Base-by-base conservation (phyloP, 495 filamentous ascomycete species). In the Entonaema liquescens region DNA sequence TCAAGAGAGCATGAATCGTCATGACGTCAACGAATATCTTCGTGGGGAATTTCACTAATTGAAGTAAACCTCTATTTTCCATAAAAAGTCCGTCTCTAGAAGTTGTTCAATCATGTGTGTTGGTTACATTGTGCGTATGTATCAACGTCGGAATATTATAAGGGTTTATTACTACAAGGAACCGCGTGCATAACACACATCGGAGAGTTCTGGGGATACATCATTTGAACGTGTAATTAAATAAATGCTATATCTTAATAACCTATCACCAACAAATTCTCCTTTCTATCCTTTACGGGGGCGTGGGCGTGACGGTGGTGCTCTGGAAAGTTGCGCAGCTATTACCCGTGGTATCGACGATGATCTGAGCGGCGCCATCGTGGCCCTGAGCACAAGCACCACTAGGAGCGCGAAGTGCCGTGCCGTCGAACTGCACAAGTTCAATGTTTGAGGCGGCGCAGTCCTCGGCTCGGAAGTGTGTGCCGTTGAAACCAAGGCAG, bases 1-100 rank as follows among this genome's bases (percentile, higher is more conserved):
- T 54, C 0, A 15, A 31, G 5, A 5, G 25, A 44, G 7, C 56
- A 47, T 42, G 56, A 59, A 29, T 42, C 56, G 36, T 17, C 25
- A 47, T 59, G 57, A 59, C 38, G 57, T 59, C 23, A 59, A 47
- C 26, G 25, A 47, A 47, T 33, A 33, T 26, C 28, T 35, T 35
- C 1, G 21, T 6, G 21, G 12, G 12, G 9, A 15, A 26, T 15
- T 52, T 29, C n/a, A n/a, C n/a, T n/a, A n/a, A n/a, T n/a, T n/a
- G n/a, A n/a, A n/a, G n/a, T n/a, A n/a, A n/a, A n/a, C n/a, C n/a
- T n/a, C n/a, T n/a, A n/a, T n/a, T n/a, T n/a, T n/a, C n/a, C n/a
- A n/a, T n/a, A n/a, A n/a, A n/a, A n/a, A n/a, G n/a, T n/a, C n/a
- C n/a, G n/a, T n/a, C n/a, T n/a, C n/a, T n/a, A n/a, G n/a, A n/a